These are phyloP conservation scores for Cylindrotheca closterium DNA, from an alignment of 108 stramenopile genomes.

Conservation along the genomic window DNA sequence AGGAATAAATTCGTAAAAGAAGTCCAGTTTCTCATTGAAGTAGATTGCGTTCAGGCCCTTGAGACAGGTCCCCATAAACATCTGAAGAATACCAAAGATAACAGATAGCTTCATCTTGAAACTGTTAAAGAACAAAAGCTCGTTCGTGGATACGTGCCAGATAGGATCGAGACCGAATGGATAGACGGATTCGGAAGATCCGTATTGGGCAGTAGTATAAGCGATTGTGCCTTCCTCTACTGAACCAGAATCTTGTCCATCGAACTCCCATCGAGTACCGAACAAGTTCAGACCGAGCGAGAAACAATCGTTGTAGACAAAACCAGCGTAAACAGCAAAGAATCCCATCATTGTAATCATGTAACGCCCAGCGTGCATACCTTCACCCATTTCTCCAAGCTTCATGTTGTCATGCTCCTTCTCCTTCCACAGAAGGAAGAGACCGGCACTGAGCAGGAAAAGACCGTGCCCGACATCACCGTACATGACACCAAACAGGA, in stretches of 20 bases:
- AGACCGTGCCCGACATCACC: constrained; percentile 97
- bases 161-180: constrained; percentile 98
- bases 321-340: constrained; percentile 95
- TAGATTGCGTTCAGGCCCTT: constrained; percentile 92
- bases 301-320: constrained; percentile 99
- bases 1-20: constrained; percentile 94
- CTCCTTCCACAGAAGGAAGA: constrained; percentile 82
- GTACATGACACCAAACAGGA: constrained; percentile 99
- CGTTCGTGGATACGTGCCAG: constrained; percentile 95
- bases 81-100: constrained; percentile 96
- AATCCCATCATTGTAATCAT: constrained; percentile 98
- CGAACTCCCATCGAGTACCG: constrained; percentile 83
- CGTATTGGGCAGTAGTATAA: constrained; percentile 58
- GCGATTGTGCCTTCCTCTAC: constrained; percentile 81
- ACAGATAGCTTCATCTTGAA: constrained; percentile 99
- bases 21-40: constrained; percentile 88
- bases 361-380: constrained; percentile 79
- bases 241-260: constrained; percentile 52
- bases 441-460: constrained; percentile 81
- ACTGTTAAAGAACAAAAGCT: constrained; percentile 98
- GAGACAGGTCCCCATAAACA: constrained; percentile 93
- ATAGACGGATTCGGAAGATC: constrained; percentile 84
- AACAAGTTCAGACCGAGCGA: constrained; percentile 94
- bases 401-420: constrained; percentile 71
- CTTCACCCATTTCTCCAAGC: constrained; percentile 86